A percentile compares a stretch with the other conserved stretches of the same genome.
Conservation (phyloP, 163 green algal genomes). For the Coccomyxa subellipsoidea region DNA sequence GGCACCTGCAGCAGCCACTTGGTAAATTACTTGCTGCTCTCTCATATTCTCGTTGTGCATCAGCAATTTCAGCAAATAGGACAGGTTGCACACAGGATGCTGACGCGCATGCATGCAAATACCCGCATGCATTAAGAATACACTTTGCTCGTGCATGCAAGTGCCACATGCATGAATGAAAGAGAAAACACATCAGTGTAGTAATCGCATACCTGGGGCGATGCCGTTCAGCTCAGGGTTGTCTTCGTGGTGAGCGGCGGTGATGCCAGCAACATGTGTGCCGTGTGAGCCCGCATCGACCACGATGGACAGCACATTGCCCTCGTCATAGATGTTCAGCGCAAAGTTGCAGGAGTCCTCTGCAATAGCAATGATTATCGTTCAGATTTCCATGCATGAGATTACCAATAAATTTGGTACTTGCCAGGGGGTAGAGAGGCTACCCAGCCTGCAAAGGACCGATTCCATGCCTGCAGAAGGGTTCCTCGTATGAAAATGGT, state of each 20-base stretch:
- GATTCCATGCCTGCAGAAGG: no score
- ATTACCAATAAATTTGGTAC: neutral
- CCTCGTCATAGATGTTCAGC: slow-evolving; percentile 86
- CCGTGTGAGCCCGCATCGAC: slow-evolving; percentile 83
- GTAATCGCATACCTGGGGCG: slow-evolving; percentile 51
- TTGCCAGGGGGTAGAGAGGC: neutral
- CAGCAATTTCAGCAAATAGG: no score
- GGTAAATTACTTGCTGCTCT: no score
- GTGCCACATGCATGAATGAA: no score
- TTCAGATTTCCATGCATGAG: neutral
- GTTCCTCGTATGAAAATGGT: no score
- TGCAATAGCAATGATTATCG: neutral
- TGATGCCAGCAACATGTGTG: slow-evolving; percentile 91
- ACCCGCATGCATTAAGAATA: no score
- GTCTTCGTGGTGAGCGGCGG: slow-evolving; percentile 76
- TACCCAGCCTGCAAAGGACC: no score
- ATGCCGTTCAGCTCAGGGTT: slow-evolving; percentile 77
- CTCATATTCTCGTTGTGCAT: no score
- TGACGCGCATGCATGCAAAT: no score
- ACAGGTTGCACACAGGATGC: no score
- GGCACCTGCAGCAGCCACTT: slow-evolving; percentile 41
- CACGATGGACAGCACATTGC: slow-evolving; percentile 73
- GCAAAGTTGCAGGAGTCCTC: slow-evolving; percentile 80
- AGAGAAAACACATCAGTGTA: neutral
- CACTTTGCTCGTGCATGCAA: no score